Percentiles rank a stretch among this genome's conserved stretches.
These are phyloP conservation scores for Sarcocystis neurona DNA, from an alignment of 169 alveolate genomes.

Conservation along the genomic window DNA sequence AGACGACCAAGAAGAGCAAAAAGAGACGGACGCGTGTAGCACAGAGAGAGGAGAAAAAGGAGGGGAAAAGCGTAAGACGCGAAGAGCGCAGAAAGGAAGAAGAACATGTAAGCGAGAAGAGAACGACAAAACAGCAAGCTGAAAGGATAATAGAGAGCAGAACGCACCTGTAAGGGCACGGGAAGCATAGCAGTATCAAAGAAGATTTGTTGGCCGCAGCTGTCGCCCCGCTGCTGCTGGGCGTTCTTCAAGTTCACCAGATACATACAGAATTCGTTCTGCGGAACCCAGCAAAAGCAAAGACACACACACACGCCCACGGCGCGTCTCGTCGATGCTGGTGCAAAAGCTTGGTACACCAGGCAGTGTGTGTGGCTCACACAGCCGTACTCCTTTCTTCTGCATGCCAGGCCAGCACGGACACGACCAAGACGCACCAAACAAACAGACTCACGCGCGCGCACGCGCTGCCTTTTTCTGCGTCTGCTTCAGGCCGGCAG, in stretches of 20 bases:
- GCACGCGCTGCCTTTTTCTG: too few species aligned
- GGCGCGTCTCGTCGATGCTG: too few species aligned
- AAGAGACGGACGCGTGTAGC: neutral
- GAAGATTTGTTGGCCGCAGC: neutral
- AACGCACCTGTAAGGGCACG: slow-evolving; percentile 4
- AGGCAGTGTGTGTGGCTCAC: too few species aligned
- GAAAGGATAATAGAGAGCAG: neutral
- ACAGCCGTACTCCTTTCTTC: too few species aligned
- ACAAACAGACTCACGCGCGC: too few species aligned
- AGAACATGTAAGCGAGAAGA: neutral
- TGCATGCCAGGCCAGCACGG: too few species aligned
- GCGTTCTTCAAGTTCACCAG: slow-evolving; percentile 9
- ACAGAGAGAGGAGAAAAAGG: neutral
- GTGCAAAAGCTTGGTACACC: too few species aligned
- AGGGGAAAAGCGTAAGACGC: neutral
- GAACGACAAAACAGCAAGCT: neutral
- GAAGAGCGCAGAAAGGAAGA: neutral
- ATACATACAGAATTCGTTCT: neutral
- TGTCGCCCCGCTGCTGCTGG: slow-evolving; percentile 11
- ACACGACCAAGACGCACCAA: too few species aligned
- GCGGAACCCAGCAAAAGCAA: neutral
- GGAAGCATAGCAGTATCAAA: slow-evolving; percentile 34
- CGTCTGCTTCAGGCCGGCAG: too few species aligned
- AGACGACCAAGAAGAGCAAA: neutral
- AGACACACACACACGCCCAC: neutral